Evolutionary conservation across 2,329 filamentous ascomycete species (phyloP).

Genomic region (Ophiognomonia clavigignenti-juglandacearum): DNA sequence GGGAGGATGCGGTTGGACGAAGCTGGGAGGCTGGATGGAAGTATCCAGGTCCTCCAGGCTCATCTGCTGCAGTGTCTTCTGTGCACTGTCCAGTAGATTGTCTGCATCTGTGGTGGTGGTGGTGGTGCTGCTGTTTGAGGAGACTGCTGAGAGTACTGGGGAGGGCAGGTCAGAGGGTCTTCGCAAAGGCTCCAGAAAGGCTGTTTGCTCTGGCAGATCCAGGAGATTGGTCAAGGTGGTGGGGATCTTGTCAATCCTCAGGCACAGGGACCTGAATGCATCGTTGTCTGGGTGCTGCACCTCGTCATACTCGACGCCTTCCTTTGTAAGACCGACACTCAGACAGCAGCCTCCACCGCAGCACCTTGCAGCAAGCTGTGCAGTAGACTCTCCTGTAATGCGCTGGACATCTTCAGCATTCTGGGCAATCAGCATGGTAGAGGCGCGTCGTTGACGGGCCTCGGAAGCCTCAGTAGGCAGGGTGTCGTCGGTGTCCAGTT

Average conservation of each 20-base stretch:
- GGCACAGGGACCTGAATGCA: slow-evolving; percentile 73
- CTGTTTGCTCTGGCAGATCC: slow-evolving; percentile 69
- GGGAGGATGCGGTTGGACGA: slow-evolving; percentile 91
- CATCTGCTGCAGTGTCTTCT: slow-evolving; percentile 21
- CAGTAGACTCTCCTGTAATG: slow-evolving; percentile 60
- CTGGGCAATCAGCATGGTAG: slow-evolving; percentile 62
- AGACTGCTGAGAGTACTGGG: slow-evolving; percentile 45
- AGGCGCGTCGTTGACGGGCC: slow-evolving; percentile 57
- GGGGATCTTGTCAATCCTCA: slow-evolving; percentile 72
- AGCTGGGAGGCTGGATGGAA: slow-evolving; percentile 70
- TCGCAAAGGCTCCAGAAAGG: slow-evolving; percentile 61
- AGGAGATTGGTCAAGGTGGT: slow-evolving; percentile 66
- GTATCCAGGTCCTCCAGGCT: slow-evolving; percentile 47
- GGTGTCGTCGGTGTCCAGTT: slow-evolving; percentile 46
- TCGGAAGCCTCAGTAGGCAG: slow-evolving; percentile 38
- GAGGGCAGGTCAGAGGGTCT: slow-evolving; percentile 32
- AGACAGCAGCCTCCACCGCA: slow-evolving; percentile 63
- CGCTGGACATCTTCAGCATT: slow-evolving; percentile 58
- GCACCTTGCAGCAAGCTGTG: slow-evolving; percentile 57
- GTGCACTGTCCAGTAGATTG: slow-evolving; percentile 17
- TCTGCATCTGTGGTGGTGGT: slow-evolving; percentile 33
- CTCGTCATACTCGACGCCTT: slow-evolving; percentile 46
- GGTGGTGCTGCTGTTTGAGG: slow-evolving; percentile 14
- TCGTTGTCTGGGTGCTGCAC: slow-evolving; percentile 69
- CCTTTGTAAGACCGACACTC: slow-evolving; percentile 38